Percentiles rank a stretch among this genome's conserved stretches.
These are phyloP conservation scores for Phylloporus scabripes DNA, from an alignment of 768 basidiomycete genomes.

Conservation along the genomic window DNA sequence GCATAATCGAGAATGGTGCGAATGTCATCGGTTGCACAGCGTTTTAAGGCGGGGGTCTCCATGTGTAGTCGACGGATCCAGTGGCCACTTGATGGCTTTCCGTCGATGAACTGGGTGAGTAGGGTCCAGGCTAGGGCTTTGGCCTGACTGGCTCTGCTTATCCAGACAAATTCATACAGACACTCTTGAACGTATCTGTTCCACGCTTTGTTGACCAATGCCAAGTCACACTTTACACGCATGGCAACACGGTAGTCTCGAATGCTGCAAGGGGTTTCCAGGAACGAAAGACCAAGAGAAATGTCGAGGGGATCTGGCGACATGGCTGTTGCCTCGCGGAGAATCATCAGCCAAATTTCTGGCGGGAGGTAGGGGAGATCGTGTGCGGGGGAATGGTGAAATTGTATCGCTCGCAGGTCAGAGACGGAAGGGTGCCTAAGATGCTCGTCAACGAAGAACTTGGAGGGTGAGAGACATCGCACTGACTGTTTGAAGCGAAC, in stretches of 20 bases:
- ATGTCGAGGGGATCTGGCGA: constrained; percentile 43
- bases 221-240: constrained; percentile 44
- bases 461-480: not conserved
- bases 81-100: constrained; percentile 35
- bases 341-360: constrained; percentile 63
- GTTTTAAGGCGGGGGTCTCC: constrained; percentile 58
- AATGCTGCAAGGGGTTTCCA: constrained; percentile 41
- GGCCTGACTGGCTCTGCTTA: constrained; percentile 48
- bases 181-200: constrained; percentile 47
- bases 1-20: constrained; percentile 65
- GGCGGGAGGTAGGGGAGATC: constrained; percentile 46
- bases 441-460: constrained; percentile 2
- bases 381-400: constrained; percentile 27
- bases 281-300: constrained; percentile 52
- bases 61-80: constrained; percentile 64
- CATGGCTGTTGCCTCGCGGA: constrained; percentile 50
- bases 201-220: constrained; percentile 55
- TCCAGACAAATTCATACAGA: constrained; percentile 69
- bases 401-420: constrained; percentile 10
- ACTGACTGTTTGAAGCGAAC: constrained; percentile 19
- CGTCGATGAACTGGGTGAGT: constrained; percentile 38
- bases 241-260: constrained; percentile 44
- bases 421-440: constrained; percentile 7
- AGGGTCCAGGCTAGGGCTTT: constrained; percentile 41
- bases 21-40: constrained; percentile 60